Base-by-base conservation (phyloP, 2,329 filamentous ascomycete species). In the Penicillium glabrum region DNA sequence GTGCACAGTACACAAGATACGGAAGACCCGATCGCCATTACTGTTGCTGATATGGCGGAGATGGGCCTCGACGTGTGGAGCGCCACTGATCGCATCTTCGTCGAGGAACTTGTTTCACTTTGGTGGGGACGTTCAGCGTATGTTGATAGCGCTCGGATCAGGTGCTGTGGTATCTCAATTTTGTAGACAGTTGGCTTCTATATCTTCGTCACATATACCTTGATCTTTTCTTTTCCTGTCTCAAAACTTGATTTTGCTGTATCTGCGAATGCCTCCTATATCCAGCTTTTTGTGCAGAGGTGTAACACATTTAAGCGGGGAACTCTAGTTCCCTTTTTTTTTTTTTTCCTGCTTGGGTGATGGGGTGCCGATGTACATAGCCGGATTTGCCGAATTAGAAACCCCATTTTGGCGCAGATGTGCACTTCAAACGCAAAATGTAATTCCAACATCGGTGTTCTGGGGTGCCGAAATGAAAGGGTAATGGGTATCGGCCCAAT, bases 41-140 rank as follows among this genome's bases (percentile, higher is more conserved):
- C 69, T 1, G 69, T 73, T 21, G 75, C 77, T 21, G 79, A 81
- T 59, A 77, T 81, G 70, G 67, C 68, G 16, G 69, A 75, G 39
- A 81, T 81, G 79, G 78, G 79, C 3, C 72, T 81, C 16, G 79
- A 81, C 59, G 70, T 76, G 16, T 81, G 79, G 79, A 81, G 78
- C 54, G 72, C 71, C 16, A 71, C 76, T 4, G 79, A 81, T 59
- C 72, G 76, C 27, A 59, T 73, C 21, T 81, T 81, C 56, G 74
- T 79, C 13, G 71, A 77, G 57, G 76, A 80, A 56, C 63, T 81
- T 31, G 71, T 79, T n/a, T 61, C 59, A 14, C 65, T 78, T 1
- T 81, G 79, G 75, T 81, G 77, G 77, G 72, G 72, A 21, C 69
- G 77, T 19, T 69, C 72, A 35, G 77, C 77, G 8, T 63, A 71